These are phyloP conservation scores for Coleophoma crateriformis DNA, from an alignment of 2,329 filamentous ascomycete genomes.

Conservation along the genomic window DNA sequence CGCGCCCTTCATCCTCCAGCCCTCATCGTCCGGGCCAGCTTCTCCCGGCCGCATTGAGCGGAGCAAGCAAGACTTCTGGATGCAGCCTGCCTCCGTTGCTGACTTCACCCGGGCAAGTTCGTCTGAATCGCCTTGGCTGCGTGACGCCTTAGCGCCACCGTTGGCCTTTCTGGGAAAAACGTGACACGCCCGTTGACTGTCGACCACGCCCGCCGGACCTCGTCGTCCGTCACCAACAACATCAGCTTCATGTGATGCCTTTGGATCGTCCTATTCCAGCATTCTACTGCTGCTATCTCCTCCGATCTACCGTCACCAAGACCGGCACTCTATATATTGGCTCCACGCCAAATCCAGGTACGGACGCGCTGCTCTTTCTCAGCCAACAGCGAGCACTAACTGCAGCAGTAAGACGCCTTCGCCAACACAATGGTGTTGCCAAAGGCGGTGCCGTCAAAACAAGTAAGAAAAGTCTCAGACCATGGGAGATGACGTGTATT, in stretches of 20 bases:
- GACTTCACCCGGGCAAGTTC: no score
- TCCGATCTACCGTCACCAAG: conserved; percentile 73
- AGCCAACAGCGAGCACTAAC: background rate
- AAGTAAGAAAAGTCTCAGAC: conserved; percentile 59
- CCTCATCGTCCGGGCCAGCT: no score
- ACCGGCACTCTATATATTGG: conserved; percentile 74
- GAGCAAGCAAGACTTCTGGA: no score
- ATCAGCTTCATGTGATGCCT: conserved; percentile 15
- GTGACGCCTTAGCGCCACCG: no score
- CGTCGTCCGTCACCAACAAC: background rate
- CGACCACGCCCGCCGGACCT: background rate
- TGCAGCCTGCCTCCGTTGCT: no score
- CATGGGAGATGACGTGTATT: conserved; percentile 87
- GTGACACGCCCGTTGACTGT: background rate
- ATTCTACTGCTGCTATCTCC: conserved; percentile 88
- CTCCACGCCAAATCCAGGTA: conserved; percentile 75
- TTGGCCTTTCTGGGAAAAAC: no score
- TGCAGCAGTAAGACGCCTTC: conserved; percentile 59
- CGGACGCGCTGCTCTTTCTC: background rate
- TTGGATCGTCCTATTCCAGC: conserved; percentile 62
- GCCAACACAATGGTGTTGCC: conserved; percentile 83
- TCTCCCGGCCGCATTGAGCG: no score
- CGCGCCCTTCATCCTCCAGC: no score
- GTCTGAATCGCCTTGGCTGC: no score
- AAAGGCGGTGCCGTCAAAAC: conserved; percentile 81